A percentile compares a stretch with the other conserved stretches of the same genome.
phyloP scores from a whole-genome alignment of 2,329 filamentous ascomycete species.

The Westerdykella sp. region DNA sequence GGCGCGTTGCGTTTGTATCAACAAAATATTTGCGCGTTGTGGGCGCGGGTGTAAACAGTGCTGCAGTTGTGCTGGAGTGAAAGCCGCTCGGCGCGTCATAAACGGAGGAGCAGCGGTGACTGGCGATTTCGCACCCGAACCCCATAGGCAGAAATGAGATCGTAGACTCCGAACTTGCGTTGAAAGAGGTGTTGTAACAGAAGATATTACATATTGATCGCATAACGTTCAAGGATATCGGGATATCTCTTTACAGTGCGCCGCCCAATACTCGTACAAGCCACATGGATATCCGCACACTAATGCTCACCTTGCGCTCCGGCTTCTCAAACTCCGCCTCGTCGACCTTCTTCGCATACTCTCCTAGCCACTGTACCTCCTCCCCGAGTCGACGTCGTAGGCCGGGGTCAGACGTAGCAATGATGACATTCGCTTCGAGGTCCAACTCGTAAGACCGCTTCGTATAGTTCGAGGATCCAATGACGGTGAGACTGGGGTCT shows the following conservation, averaged over 20 bases:
- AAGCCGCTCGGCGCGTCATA: no score
- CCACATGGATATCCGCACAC: slow-evolving; percentile 89
- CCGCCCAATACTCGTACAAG: slow-evolving; percentile 81
- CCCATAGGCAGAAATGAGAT: no score
- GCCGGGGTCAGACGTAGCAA: slow-evolving; percentile 70
- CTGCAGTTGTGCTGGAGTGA: no score
- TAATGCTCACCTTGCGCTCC: slow-evolving; percentile 77
- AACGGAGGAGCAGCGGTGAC: no score
- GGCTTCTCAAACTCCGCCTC: slow-evolving; percentile 72
- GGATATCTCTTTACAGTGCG: slow-evolving; percentile 54
- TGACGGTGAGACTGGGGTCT: slow-evolving; percentile 69
- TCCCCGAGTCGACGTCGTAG: slow-evolving; percentile 68
- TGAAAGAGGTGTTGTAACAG: neutral
- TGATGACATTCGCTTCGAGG: slow-evolving; percentile 79
- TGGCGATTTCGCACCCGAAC: no score
- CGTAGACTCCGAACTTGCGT: no score
- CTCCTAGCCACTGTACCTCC: slow-evolving; percentile 74
- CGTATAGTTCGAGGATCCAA: slow-evolving; percentile 94
- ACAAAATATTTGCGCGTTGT: no score
- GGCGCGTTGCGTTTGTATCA: no score
- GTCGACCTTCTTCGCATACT: slow-evolving; percentile 62
- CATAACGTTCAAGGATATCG: no score
- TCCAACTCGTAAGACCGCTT: slow-evolving; percentile 89
- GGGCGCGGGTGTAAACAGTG: no score
- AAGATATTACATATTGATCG: neutral